These are phyloP conservation scores for Ambrosiella cleistominuta DNA, from an alignment of 2,329 filamentous ascomycete genomes.

Conservation along the genomic window DNA sequence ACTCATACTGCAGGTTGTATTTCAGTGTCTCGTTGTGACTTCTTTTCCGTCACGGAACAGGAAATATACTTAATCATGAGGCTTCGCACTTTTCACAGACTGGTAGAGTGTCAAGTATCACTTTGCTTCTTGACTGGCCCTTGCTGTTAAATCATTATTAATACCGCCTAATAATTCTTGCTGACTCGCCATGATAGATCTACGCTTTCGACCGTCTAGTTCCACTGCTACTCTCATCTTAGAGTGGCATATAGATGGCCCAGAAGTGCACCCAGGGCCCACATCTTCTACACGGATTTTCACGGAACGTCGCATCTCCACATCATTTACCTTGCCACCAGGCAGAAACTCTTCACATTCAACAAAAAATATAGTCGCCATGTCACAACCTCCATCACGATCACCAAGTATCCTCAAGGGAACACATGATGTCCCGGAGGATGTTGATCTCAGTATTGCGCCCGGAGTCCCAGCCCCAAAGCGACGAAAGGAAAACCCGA, in stretches of 20 bases:
- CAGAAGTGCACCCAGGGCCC: neutral
- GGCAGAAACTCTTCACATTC: neutral
- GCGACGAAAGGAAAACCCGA: conserved; percentile 9
- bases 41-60: neutral
- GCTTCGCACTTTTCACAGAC: neutral
- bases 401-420: neutral
- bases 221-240: neutral
- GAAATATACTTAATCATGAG: neutral
- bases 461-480: conserved; percentile 8
- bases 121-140: neutral
- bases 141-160: neutral
- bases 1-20: neutral
- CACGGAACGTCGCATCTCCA: neutral
- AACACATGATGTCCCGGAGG: neutral
- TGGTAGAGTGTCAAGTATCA: neutral
- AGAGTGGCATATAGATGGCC: neutral
- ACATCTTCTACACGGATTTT: neutral
- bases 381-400: neutral
- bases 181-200: neutral
- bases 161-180: neutral
- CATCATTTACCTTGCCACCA: neutral
- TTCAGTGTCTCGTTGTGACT: neutral
- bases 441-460: neutral
- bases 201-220: neutral
- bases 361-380: neutral